Base-by-base conservation (phyloP, 768 basidiomycete species). In the Tricholomella constricta region DNA sequence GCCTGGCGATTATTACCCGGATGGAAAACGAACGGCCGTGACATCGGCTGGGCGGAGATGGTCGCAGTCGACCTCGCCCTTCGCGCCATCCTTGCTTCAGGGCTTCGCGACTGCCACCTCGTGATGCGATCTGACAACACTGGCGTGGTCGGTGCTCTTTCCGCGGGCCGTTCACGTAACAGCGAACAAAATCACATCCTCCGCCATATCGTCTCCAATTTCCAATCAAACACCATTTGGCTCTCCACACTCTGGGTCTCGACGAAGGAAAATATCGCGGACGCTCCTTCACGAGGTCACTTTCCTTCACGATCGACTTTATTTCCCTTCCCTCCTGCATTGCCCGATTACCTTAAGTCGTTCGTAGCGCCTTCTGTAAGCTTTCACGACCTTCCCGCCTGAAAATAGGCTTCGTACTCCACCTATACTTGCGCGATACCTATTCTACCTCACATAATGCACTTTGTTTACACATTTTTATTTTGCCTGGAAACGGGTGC, bases 11-110 rank as follows among this genome's bases (percentile, higher is more conserved):
- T 77, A 8, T 29, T 19, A 25, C 26, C 23, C 0, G 61, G 62
- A 0, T 72, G 72, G 71, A 56, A 57, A 14, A 25, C 44, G 1
- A 56, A 69, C 8, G 63, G 61, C 1, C 54, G 67, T 0, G 58
- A 70, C 15, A 73, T 75, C 7, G 72, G 72, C 0, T 78, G 77
- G 76, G 76, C 69, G 0, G 75, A 78, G 51, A 72, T 76, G 62
- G 63, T 75, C 2, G 76, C 72, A 1, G 61, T 74, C 3, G 74
- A 77, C 51, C 52, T 77, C 0, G 74, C 71, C 2, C 23, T 73
- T 1, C 57, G 60, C 3, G 58, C 69, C 0, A 47, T 72, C 2
- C 49, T 72, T 6, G 52, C 64, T 0, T 40, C 52, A 0, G 61
- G 63, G 2, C 56, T 61, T 15, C 26, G n/a, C 0, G 46, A 70